Conservation (phyloP, 164 flowering plant genomes). For the Tinospora cordifolia region DNA sequence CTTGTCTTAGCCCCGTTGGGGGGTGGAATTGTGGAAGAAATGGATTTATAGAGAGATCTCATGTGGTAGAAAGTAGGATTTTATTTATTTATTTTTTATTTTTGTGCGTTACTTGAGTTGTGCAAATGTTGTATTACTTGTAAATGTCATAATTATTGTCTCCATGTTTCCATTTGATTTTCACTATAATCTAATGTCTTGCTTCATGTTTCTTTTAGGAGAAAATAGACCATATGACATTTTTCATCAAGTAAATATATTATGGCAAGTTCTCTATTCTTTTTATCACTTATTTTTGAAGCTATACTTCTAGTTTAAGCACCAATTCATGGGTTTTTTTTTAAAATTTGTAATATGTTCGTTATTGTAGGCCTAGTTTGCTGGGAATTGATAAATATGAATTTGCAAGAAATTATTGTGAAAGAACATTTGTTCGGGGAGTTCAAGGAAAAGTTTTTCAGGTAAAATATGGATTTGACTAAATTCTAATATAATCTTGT, state of each 20-base stretch:
- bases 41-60: too few species aligned
- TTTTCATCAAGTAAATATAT: slow-evolving; percentile 84
- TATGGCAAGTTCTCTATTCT: slow-evolving; percentile 66
- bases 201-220: slow-evolving; percentile 46
- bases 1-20: background rate
- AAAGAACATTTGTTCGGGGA: slow-evolving; percentile 29
- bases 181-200: slow-evolving; percentile 22
- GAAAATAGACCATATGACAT: slow-evolving; percentile 92
- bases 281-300: background rate
- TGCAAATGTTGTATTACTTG: too few species aligned
- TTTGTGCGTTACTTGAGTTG: too few species aligned
- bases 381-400: slow-evolving; percentile 78
- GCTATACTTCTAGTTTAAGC: background rate
- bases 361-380: slow-evolving; percentile 71
- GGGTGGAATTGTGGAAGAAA: too few species aligned
- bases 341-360: slow-evolving; percentile 11
- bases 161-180: background rate
- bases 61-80: too few species aligned
- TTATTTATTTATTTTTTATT: too few species aligned
- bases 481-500: background rate
- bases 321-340: background rate
- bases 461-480: slow-evolving; percentile 31
- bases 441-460: slow-evolving; percentile 50
- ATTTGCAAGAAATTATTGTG: slow-evolving; percentile 80
- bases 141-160: too few species aligned